A percentile compares a stretch with the other conserved stretches of the same genome.
These are phyloP conservation scores for Saturnispora dispora DNA, from an alignment of 805 yeast genomes.

Conservation along the genomic window DNA sequence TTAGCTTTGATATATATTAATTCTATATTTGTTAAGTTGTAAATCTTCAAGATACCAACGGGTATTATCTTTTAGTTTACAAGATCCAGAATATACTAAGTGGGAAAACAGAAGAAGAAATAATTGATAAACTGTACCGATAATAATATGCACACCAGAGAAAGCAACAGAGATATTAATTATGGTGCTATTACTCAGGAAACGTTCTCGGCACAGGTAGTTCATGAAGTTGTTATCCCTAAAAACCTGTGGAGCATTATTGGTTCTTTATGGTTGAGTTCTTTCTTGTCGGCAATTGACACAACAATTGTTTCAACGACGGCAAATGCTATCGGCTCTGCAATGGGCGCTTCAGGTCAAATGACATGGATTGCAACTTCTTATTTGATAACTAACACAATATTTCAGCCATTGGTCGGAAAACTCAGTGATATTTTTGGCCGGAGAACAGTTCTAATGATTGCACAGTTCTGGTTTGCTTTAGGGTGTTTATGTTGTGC, in stretches of 20 bases:
- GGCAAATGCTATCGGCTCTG: slow-evolving; percentile 49
- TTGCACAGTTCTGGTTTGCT: slow-evolving; percentile 37
- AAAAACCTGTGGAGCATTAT: slow-evolving; percentile 16
- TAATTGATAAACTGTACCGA: not conserved
- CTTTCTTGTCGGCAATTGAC: slow-evolving; percentile 48
- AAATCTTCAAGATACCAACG: not conserved
- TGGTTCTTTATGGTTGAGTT: slow-evolving; percentile 35
- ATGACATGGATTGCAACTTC: slow-evolving; percentile 69
- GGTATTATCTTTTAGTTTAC: not conserved
- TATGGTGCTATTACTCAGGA: slow-evolving; percentile 9
- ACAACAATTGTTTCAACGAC: slow-evolving; percentile 53
- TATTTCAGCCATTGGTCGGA: slow-evolving; percentile 69
- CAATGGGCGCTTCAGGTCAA: slow-evolving; percentile 41
- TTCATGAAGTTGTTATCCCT: slow-evolving; percentile 17
- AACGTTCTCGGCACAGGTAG: slow-evolving; percentile 8
- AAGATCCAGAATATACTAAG: not conserved
- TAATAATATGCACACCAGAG: not conserved
- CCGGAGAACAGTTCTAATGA: slow-evolving; percentile 36
- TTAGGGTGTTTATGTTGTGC: slow-evolving; percentile 37
- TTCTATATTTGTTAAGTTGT: not conserved
- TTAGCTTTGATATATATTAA: not conserved
- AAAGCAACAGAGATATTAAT: not conserved
- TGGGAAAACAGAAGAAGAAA: not conserved
- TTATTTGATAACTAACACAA: slow-evolving; percentile 57
- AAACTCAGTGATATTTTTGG: slow-evolving; percentile 60